Base-by-base conservation (phyloP, 257 asterid genomes). In the Ilex asprella region DNA sequence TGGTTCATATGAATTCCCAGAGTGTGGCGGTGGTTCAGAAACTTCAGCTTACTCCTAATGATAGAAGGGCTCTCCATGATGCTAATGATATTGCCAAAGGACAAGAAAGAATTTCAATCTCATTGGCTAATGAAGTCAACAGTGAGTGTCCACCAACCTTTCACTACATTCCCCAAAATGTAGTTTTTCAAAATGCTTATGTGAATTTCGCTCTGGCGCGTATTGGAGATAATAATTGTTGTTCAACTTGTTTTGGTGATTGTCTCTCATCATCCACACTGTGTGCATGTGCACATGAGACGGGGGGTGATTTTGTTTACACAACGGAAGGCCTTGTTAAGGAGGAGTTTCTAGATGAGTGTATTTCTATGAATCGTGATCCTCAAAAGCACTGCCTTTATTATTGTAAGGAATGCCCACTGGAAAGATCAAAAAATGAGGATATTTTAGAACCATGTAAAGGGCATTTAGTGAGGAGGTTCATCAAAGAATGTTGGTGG, bases 401-500 rank as follows among this genome's bases (percentile, higher is more conserved):
- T 29, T 84, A 63, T 72, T 87, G 97, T 55, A 65, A 74, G 14
- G 86, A 81, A 57, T 90, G 97, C 81, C 97, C 97, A 47, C 59
- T 79, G 57, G 94, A 89, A 79, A 84, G 94, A 75, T 84, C 82
- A 16, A 84, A 86, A 73, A 76, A 68, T 41, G 69, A 56, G 3
- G 12, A 31, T 49, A 31, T 30, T 13, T 80, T 76, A 56, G 78
- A 64, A 61, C 68, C 71, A 46, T 87, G 96, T 76, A 77, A 70
- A 57, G 95, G 96, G 29, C 96, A 91, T 51, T 31, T 77, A 30
- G 66, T 64, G 49, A 81, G 80, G 72, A 86, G 76, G 56, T 91
- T 91, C 66, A 79, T 91, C 44, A 91, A 91, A 70, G 96, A 91
- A 57, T 91, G 96, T 72, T 87, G 96, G 96, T 80, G 75, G 60